phyloP scores from a whole-genome alignment of 441 rosid species.

The Erodium texanum region DNA sequence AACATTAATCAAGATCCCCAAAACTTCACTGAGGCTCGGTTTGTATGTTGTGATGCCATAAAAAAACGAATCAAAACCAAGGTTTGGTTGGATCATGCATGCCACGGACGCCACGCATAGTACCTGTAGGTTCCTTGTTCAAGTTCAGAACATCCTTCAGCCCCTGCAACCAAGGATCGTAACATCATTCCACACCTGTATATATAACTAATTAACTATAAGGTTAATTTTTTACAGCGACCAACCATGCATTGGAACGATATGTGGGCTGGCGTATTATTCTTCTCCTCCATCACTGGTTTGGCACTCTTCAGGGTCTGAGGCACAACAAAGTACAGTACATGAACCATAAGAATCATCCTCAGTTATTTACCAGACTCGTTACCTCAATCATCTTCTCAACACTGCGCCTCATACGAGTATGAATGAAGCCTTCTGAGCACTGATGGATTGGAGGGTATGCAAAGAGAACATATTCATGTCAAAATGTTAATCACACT shows the following conservation, averaged over 20 bases:
- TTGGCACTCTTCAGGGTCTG: conserved; percentile 84
- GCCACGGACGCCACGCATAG: background rate
- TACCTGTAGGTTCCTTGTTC: background rate
- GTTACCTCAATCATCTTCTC: conserved; percentile 78
- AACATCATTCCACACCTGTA: too few relatives aligned
- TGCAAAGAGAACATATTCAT: too few relatives aligned
- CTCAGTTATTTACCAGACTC: background rate
- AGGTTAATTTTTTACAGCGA: conserved; percentile 8
- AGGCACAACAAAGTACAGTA: conserved; percentile 11
- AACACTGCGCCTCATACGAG: conserved; percentile 88
- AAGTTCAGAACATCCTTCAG: background rate
- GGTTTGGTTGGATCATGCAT: background rate
- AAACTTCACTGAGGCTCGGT: too few relatives aligned
- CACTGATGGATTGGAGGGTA: too few relatives aligned
- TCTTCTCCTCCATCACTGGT: conserved; percentile 51
- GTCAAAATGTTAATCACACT: too few relatives aligned
- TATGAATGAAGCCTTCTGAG: conserved; percentile 94
- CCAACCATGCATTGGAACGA: conserved; percentile 84
- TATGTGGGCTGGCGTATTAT: conserved; percentile 43
- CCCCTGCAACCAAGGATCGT: background rate
- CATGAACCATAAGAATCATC: too few relatives aligned
- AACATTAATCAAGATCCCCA: too few relatives aligned
- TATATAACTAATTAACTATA: too few relatives aligned
- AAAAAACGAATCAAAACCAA: background rate
- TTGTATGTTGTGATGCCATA: too few relatives aligned